Conservation (phyloP, 192 early-diverging fungal genomes). For the Gonapodya prolifera region DNA sequence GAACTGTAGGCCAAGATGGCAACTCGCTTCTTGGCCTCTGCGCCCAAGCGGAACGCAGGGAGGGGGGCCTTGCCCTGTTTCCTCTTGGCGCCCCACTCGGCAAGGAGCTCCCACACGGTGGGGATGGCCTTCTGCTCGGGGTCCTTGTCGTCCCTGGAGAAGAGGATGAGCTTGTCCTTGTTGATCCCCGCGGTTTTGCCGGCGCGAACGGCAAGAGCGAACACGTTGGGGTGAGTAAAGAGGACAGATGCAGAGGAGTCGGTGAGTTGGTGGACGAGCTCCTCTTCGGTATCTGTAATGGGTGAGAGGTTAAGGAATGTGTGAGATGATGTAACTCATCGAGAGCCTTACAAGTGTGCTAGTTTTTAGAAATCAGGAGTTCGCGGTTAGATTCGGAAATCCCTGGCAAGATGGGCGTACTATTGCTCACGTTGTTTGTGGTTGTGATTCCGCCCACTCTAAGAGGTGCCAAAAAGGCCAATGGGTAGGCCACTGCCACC, state of each 20-base stretch:
- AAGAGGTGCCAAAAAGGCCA: neutral
- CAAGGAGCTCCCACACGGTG: neutral
- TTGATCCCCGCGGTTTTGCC: neutral
- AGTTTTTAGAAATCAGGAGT: neutral
- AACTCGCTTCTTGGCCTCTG: neutral
- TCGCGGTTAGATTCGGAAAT: neutral
- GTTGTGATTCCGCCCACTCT: neutral
- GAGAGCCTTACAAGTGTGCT: neutral
- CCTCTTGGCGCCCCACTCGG: neutral
- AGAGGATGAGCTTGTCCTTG: neutral
- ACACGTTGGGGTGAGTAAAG: neutral
- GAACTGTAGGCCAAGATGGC: neutral
- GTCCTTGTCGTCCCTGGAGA: neutral
- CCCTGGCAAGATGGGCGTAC: neutral
- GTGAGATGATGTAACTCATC: neutral
- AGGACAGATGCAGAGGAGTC: neutral
- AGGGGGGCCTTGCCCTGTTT: neutral
- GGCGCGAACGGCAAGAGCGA: neutral
- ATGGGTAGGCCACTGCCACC: neutral
- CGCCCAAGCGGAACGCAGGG: neutral
- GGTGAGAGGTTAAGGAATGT: neutral
- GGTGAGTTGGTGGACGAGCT: conserved; percentile 2
- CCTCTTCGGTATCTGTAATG: neutral
- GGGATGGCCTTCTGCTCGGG: neutral
- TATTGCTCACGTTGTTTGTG: neutral